Evolutionary conservation across 352 stramenopile species (phyloP).

Genomic region (Globisporangium radiosum): DNA sequence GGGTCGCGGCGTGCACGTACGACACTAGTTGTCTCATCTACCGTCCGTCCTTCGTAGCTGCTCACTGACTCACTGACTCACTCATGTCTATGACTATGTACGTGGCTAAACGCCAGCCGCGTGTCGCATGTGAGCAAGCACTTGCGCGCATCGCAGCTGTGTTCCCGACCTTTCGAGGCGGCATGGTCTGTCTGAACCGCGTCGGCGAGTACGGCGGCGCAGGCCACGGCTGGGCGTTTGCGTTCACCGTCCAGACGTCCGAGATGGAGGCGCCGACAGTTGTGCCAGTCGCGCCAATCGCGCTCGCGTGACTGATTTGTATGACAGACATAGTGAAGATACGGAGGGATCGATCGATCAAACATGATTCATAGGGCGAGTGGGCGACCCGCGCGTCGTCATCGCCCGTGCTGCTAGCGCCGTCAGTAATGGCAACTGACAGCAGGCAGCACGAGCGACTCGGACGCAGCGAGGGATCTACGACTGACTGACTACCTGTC

Average conservation of each 20-base stretch:
- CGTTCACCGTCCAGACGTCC: slow-evolving; percentile 55
- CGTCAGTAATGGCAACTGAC: too few relatives aligned
- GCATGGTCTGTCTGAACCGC: slow-evolving; percentile 74
- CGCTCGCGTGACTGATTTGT: slow-evolving; percentile 12
- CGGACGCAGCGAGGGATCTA: background rate
- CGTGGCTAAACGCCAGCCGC: slow-evolving; percentile 26
- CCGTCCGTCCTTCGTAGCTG: background rate
- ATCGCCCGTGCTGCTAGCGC: too few relatives aligned
- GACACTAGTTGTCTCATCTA: slow-evolving; percentile 4
- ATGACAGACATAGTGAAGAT: slow-evolving; percentile 1
- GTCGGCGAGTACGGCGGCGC: slow-evolving; percentile 68
- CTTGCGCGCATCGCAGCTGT: slow-evolving; percentile 42
- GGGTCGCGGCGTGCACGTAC: slow-evolving; percentile 60
- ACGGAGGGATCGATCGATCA: background rate
- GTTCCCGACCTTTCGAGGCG: slow-evolving; percentile 64
- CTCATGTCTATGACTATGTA: background rate
- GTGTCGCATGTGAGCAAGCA: slow-evolving; percentile 46
- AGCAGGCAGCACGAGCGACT: too few relatives aligned
- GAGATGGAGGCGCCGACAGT: slow-evolving; percentile 48
- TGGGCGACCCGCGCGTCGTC: background rate
- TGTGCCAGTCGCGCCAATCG: slow-evolving; percentile 40
- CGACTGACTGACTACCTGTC: background rate
- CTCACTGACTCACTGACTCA: background rate
- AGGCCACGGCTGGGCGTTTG: slow-evolving; percentile 69
- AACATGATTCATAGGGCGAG: slow-evolving; percentile 1